Percentiles rank a stretch among this genome's conserved stretches.
Conservation (phyloP, 352 stramenopile genomes). For the Phytophthora nicotianae region DNA sequence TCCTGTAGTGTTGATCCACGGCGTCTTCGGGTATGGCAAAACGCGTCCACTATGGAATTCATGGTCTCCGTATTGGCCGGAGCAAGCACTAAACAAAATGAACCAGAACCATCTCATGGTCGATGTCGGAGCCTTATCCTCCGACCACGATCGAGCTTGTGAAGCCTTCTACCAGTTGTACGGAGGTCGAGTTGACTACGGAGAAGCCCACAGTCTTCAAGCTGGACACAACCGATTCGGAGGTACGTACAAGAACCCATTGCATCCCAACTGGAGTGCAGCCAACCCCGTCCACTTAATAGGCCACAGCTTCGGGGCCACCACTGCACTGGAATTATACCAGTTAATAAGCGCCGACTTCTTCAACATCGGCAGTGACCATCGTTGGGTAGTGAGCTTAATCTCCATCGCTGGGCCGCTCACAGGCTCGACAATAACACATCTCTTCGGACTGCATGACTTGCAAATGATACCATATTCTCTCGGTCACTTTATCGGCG, state of each 20-base stretch:
- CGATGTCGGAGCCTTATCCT: constrained; percentile 56
- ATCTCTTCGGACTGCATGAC: constrained; percentile 39
- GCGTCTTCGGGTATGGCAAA: constrained; percentile 61
- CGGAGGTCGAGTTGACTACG: constrained; percentile 66
- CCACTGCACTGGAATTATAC: constrained; percentile 74
- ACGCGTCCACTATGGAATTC: constrained; percentile 51
- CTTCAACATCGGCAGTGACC: constrained; percentile 58
- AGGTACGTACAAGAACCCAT: constrained; percentile 30
- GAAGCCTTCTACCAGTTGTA: constrained; percentile 70
- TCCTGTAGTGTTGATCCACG: constrained; percentile 69
- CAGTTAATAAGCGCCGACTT: constrained; percentile 64
- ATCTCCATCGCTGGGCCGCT: constrained; percentile 63
- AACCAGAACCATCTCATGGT: constrained; percentile 57
- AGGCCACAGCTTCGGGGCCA: constrained; percentile 72
- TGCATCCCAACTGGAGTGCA: constrained; percentile 57
- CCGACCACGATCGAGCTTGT: constrained; percentile 65
- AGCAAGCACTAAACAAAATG: constrained; percentile 40
- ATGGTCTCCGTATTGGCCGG: constrained; percentile 62
- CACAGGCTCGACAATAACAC: constrained; percentile 38
- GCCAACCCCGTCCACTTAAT: constrained; percentile 64
- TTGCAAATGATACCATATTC: constrained; percentile 30
- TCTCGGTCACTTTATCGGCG: constrained; percentile 34
- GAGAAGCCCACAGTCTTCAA: constrained; percentile 43
- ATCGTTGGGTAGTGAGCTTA: constrained; percentile 62
- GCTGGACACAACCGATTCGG: constrained; percentile 54